Conservation (phyloP, 2,329 filamentous ascomycete genomes). For the Dryadomyces sulphureus region DNA sequence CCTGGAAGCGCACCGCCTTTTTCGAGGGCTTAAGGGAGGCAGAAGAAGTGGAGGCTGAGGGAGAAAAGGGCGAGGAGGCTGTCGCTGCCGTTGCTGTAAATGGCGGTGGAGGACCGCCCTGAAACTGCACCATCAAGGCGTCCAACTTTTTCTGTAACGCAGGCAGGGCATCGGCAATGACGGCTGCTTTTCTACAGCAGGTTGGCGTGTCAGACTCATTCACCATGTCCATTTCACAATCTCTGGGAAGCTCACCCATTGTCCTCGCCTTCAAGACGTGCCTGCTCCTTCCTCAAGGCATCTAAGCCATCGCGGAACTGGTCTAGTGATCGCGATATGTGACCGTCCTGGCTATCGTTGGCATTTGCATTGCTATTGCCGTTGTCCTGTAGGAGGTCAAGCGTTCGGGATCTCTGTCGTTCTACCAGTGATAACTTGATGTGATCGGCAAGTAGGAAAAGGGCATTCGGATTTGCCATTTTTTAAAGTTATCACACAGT, state of each 20-base stretch:
- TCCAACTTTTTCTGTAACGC: slow-evolving; percentile 59
- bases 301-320: slow-evolving; percentile 72
- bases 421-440: slow-evolving; percentile 93
- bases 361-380: not conserved
- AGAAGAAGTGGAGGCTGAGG: slow-evolving; percentile 11
- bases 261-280: slow-evolving; percentile 46
- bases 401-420: slow-evolving; percentile 68
- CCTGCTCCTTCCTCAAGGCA: slow-evolving; percentile 47
- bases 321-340: slow-evolving; percentile 78
- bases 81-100: slow-evolving; percentile 19
- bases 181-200: slow-evolving; percentile 25
- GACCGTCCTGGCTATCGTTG: slow-evolving; percentile 62
- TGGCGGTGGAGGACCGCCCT: slow-evolving; percentile 41
- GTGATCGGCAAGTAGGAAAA: slow-evolving; percentile 88
- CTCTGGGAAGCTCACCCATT: slow-evolving; percentile 33
- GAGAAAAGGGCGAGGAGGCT: slow-evolving; percentile 12
- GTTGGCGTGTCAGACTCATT: not conserved
- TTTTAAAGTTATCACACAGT: too few relatives aligned
- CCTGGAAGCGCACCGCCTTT: slow-evolving; percentile 80
- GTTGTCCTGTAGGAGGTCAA: slow-evolving; percentile 51
- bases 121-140: slow-evolving; percentile 69
- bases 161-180: slow-evolving; percentile 48
- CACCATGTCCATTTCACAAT: not conserved
- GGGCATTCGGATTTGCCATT: slow-evolving; percentile 54
- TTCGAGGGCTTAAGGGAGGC: slow-evolving; percentile 14